Evolutionary conservation across 129 eudicot genomes (phyloP).

Genomic region (Oenanthe sinensis): DNA sequence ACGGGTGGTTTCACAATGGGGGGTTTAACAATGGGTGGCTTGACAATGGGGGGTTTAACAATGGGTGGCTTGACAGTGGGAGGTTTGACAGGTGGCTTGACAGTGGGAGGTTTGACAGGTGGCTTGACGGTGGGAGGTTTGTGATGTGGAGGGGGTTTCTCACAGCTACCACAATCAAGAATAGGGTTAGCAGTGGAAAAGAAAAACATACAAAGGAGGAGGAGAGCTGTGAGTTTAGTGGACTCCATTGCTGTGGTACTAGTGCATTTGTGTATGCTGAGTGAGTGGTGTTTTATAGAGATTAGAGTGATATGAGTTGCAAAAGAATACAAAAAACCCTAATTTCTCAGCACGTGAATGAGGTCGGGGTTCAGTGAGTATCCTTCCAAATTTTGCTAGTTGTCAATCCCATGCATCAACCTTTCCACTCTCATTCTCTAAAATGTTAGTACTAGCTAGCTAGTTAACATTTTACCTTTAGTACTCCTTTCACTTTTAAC

Average conservation of each 20-base stretch:
- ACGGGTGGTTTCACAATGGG: constrained; percentile 21
- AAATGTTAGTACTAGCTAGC: not conserved
- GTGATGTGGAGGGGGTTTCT: constrained; percentile 22
- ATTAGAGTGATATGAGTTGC: not conserved
- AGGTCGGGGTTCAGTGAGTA: constrained; percentile 14
- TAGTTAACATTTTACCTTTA: not conserved
- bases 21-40: constrained; percentile 20
- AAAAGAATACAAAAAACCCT: constrained; percentile 24
- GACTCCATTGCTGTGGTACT: constrained; percentile 26
- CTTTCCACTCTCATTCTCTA: constrained; percentile 1
- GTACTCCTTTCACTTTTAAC: not conserved
- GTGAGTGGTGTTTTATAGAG: constrained; percentile 18
- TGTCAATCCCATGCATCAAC: constrained; percentile 22
- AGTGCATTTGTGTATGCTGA: not conserved
- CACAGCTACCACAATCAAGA: constrained; percentile 57
- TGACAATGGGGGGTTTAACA: constrained; percentile 10
- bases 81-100: constrained; percentile 23
- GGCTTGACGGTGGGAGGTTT: constrained; percentile 20
- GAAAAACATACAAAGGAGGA: constrained; percentile 64
- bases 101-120: constrained; percentile 16
- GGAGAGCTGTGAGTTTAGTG: constrained; percentile 50
- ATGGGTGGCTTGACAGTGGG: constrained; percentile 16
- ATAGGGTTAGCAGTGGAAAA: constrained; percentile 48
- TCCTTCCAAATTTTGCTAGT: constrained; percentile 34
- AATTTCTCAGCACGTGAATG: constrained; percentile 27